A percentile compares a stretch with the other conserved stretches of the same genome.
phyloP scores from a whole-genome alignment of 108 stramenopile species.

The Parmales sp. region DNA sequence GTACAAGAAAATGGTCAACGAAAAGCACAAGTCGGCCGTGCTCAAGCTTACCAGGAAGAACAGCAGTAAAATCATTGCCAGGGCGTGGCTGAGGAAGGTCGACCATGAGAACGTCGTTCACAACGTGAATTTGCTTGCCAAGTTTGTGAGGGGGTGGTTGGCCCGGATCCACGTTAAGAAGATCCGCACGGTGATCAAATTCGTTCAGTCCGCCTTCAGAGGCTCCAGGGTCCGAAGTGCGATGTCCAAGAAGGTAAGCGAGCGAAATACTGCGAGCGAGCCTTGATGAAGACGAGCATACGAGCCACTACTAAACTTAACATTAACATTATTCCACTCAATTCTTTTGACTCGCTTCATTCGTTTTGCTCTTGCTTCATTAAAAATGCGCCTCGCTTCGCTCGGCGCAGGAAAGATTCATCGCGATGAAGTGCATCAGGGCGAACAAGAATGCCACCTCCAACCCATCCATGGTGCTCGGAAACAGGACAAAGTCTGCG shows the following conservation, averaged over 20 bases:
- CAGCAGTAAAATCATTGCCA: background rate
- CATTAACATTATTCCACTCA: too few relatives aligned
- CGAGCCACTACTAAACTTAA: too few relatives aligned
- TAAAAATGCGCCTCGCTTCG: too few relatives aligned
- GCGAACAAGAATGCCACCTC: conserved; percentile 28
- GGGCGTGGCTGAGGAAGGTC: conserved; percentile 2
- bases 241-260: too few relatives aligned
- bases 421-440: conserved; percentile 11
- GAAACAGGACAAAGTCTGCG: conserved; percentile 26
- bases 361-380: too few relatives aligned
- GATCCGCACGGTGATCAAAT: background rate
- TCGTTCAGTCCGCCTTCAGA: background rate
- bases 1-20: background rate
- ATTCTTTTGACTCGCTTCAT: too few relatives aligned
- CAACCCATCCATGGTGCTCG: conserved; percentile 29
- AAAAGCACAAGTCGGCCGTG: background rate
- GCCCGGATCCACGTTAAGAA: background rate
- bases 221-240: background rate
- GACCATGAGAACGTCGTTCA: conserved; percentile 2
- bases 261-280: too few relatives aligned
- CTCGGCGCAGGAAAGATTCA: background rate
- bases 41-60: background rate
- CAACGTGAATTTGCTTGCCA: conserved; percentile 11
- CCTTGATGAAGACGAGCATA: too few relatives aligned
- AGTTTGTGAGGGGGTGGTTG: conserved; percentile 8